phyloP scores from a whole-genome alignment of 1,139 yeast genomes.

The Magnusiomyces sp. region DNA sequence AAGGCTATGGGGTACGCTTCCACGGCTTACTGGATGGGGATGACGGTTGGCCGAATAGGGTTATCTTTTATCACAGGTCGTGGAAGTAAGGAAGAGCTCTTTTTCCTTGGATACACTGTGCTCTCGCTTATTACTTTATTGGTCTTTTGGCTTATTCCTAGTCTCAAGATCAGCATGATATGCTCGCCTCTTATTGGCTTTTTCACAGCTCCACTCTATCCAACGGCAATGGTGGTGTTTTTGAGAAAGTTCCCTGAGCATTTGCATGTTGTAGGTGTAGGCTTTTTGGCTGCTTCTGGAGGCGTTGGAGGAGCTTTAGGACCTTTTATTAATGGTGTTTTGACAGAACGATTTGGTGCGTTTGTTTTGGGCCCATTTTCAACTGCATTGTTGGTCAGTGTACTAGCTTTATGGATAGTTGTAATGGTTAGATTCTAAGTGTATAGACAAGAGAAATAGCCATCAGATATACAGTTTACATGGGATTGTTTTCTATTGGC shows the following conservation, averaged over 20 bases:
- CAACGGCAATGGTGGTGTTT: conserved; percentile 62
- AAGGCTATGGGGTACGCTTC: conserved; percentile 52
- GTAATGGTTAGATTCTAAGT: too few relatives aligned
- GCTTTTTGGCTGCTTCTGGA: conserved; percentile 70
- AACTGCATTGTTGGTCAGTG: conserved; percentile 21
- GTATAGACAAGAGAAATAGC: too few relatives aligned
- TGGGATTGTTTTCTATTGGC: too few relatives aligned
- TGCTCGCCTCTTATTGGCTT: conserved; percentile 51
- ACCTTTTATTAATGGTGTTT: conserved; percentile 28
- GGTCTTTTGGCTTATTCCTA: conserved; percentile 27
- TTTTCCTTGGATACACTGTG: conserved; percentile 22
- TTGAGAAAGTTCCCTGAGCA: conserved; percentile 53
- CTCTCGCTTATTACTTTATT: conserved; percentile 21
- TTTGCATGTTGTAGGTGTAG: conserved; percentile 60
- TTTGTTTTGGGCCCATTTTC: conserved; percentile 26
- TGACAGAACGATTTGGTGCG: conserved; percentile 25
- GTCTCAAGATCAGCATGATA: conserved; percentile 24
- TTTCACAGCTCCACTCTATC: conserved; percentile 74
- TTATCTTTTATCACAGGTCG: conserved; percentile 31
- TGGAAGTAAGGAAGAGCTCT: conserved; percentile 20
- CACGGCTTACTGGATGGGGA: conserved; percentile 66
- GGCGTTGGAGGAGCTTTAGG: conserved; percentile 65
- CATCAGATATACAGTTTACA: too few relatives aligned
- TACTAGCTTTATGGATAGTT: conserved; percentile 25
- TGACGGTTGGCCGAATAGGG: conserved; percentile 51